A percentile compares a stretch with the other conserved stretches of the same genome.
Conservation (phyloP, 805 yeast genomes). For the Starmerella etchellsii region DNA sequence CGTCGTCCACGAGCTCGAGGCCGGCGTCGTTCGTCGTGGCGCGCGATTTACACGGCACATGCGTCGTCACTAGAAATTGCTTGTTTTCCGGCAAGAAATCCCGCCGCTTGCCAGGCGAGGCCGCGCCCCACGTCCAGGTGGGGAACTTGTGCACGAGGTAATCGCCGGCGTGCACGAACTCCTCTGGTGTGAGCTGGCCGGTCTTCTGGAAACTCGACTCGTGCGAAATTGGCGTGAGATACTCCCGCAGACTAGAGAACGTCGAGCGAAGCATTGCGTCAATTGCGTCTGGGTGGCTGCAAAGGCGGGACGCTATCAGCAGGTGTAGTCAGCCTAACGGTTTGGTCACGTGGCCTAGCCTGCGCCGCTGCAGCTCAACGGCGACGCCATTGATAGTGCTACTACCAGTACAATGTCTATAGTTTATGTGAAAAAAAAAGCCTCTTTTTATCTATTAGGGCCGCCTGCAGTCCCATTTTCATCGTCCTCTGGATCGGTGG, state of each 20-base stretch:
- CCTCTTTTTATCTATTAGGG: too few species aligned
- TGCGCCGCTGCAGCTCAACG: too few species aligned
- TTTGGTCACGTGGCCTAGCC: too few species aligned
- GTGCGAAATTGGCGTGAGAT: conserved; percentile 79
- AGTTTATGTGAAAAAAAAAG: too few species aligned
- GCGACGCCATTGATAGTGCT: too few species aligned
- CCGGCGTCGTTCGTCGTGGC: conserved; percentile 31
- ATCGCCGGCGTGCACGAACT: conserved; percentile 89
- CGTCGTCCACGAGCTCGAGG: conserved; percentile 28
- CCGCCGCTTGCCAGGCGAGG: conserved; percentile 40
- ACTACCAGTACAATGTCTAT: too few species aligned
- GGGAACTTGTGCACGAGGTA: conserved; percentile 84
- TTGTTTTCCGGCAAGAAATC: conserved; percentile 75
- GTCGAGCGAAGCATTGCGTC: conserved; percentile 16
- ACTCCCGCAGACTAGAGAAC: conserved; percentile 50
- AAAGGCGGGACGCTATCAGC: too few species aligned
- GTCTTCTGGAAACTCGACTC: conserved; percentile 73
- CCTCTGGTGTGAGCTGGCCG: conserved; percentile 93
- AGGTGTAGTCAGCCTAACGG: too few species aligned
- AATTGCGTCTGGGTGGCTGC: too few species aligned
- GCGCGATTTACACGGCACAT: conserved; percentile 73
- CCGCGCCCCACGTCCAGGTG: conserved; percentile 82
- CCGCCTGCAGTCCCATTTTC: too few species aligned
- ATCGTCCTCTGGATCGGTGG: too few species aligned
- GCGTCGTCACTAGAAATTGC: conserved; percentile 76